phyloP scores from a whole-genome alignment of 257 asterid genomes.

The Lycium ferocissimum region DNA sequence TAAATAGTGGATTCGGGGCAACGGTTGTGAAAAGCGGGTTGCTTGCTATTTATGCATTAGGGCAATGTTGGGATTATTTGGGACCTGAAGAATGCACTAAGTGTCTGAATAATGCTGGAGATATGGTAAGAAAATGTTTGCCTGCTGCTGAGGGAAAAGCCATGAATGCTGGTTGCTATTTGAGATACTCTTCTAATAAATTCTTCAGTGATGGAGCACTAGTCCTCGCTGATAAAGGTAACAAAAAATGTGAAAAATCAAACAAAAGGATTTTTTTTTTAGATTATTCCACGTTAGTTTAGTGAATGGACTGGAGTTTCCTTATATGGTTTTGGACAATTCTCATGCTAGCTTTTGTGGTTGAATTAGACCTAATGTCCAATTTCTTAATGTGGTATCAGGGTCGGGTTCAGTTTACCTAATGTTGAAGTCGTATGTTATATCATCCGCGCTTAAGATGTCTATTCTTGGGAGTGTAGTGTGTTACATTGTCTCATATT shows the following conservation, averaged over 20 bases:
- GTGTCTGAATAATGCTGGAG: conserved; percentile 34
- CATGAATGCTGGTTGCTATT: conserved; percentile 38
- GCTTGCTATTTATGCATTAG: conserved; percentile 33
- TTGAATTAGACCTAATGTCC: no score
- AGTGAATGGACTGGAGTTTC: no score
- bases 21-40: conserved; percentile 20
- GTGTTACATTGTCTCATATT: no score
- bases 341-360: no score
- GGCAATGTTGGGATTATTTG: conserved; percentile 38
- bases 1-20: neutral
- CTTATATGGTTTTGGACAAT: no score
- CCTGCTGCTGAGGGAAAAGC: conserved; percentile 40
- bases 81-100: neutral
- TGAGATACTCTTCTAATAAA: conserved; percentile 42
- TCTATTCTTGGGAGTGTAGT: no score
- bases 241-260: neutral
- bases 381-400: no score
- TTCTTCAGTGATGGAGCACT: conserved; percentile 26
- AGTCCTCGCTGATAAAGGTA: conserved; percentile 26
- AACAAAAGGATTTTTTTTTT: no score
- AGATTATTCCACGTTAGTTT: no score
- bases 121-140: conserved; percentile 27
- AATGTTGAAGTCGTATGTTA: no score
- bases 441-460: no score
- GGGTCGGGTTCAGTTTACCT: no score